Base-by-base conservation (phyloP, 2,329 filamentous ascomycete genomes). In the Graphilbum fragrans region DNA sequence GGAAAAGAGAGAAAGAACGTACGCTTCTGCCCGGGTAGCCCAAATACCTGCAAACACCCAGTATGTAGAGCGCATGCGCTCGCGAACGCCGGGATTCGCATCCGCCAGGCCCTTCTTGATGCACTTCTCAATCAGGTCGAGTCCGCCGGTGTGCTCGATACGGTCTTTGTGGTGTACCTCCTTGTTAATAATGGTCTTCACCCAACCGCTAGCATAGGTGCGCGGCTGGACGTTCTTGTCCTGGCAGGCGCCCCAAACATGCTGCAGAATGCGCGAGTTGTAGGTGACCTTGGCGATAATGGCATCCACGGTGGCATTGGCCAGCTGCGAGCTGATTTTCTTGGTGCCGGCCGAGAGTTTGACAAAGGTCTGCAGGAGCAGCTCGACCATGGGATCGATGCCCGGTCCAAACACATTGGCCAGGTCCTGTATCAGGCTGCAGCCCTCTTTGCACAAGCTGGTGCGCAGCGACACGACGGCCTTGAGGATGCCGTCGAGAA, bases 181-280 rank as follows among this genome's bases (percentile, higher is more conserved):
- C 52, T 86, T 85, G 50, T 72, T 80, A 32, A 98, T 63, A 18
- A 96, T 60, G 1, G 82, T 93, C 59, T 80, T 84, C 23, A 96
- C 64, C 92, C 92, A 98, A 8, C 74, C 80, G 2, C 82, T 70
- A 2, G 80, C 82, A 58, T 81, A 94, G 2, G 76, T 75, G 46
- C 92, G 78, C 16, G 88, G 82, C 54, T 92, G 83, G 3, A 88
- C 81, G 55, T 95, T 96, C 66, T 95, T 96, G 64, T 98, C 90
- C 57, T 93, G 82, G 47, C 76, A 82, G 20, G 90, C 88, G 41
- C 67, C 65, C 66, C 79, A 84, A 37, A 96, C 68, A 53, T 96
- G 90, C 58, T 94, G 84, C 69, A 95, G 73, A 47, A 95, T 70
- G 22, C 87, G 81, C 45, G 70, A 66, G 47, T 73, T 88, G 61